Evolutionary conservation across 768 basidiomycete genomes (phyloP), one percentile per base, ranked within the genome.

Genomic region (Hericium coralloides): DNA sequence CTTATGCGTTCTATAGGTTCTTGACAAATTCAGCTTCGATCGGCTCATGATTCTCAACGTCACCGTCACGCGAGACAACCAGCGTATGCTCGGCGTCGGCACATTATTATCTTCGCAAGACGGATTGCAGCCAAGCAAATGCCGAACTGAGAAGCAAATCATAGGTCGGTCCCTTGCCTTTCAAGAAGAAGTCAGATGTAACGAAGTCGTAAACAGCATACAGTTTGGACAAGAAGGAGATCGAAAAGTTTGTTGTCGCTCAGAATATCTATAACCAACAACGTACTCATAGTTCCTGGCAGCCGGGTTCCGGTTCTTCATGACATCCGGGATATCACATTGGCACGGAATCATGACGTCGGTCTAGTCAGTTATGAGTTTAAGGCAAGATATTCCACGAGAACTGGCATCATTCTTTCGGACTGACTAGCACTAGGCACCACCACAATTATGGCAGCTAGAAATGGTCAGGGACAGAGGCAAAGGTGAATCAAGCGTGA

Each of bases 371-470:
- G 85, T 66, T 88, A 86, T 64, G 86, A 89, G 65, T 80, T 85
- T 63, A 83, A 84, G 76, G 86, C 82, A 26, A n/a, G 71, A 45
- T 10, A 6, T 4, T n/a, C 49, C 48, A 6, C 8, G 26, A 17
- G 6, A 17, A 20, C 2, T 36, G 45, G 15, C 31, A 6, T n/a
- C n/a, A n/a, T 6, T 43, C 23, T 23, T 20, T 9, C 43, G 49
- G 23, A 5, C 5, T 9, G 43, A 12, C 52, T 18, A 31, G 51
- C 55, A 15, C 12, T 59, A 87, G 86, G 80, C 84, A 4, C 80
- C 86, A n/a, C 87, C 89, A 7, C 87, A 89, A 65, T 71, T 89
- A 3, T 90, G 87, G 87, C 83, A 80, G 68, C 67, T 90, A 49
- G 84, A 88, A 52, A 66, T 80, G 22, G 71, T 87, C 25, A 82